phyloP scores from a whole-genome alignment of 1,139 yeast genomes.

The Magnusiomyces tetraspermus region DNA sequence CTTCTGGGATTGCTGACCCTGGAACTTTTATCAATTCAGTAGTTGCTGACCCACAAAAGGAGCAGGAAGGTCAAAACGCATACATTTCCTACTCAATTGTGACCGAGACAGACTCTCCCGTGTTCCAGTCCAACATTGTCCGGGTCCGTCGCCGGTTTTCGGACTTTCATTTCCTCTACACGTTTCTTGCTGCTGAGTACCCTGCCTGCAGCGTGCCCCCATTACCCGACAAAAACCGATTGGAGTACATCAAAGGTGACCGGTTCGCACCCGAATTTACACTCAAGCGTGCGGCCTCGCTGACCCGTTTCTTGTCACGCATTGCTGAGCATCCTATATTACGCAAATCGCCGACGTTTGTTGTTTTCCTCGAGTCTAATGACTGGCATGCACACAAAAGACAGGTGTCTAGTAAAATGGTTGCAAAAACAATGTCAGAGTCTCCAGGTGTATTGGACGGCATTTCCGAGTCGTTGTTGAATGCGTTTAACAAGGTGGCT shows the following conservation, averaged over 20 bases:
- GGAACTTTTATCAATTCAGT: conserved; percentile 22
- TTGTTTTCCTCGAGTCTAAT: conserved; percentile 64
- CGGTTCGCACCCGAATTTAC: conserved; percentile 76
- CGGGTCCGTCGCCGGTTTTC: conserved; percentile 69
- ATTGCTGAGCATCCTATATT: conserved; percentile 65
- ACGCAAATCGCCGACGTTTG: conserved; percentile 60
- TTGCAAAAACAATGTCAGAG: conserved; percentile 21
- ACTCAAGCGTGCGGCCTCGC: conserved; percentile 69
- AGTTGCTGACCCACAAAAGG: conserved; percentile 70
- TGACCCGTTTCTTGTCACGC: conserved; percentile 66
- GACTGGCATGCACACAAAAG: conserved; percentile 81
- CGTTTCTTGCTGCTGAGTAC: conserved; percentile 62
- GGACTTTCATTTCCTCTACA: conserved; percentile 71
- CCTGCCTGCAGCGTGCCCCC: conserved; percentile 90
- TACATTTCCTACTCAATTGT: conserved; percentile 72
- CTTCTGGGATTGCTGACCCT: conserved; percentile 1
- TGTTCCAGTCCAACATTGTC: conserved; percentile 37
- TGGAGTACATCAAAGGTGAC: conserved; percentile 93
- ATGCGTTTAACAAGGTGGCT: conserved; percentile 76
- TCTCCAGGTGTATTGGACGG: conserved; percentile 44
- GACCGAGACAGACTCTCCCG: conserved; percentile 45
- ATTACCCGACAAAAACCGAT: conserved; percentile 81
- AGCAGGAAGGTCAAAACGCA: conserved; percentile 70
- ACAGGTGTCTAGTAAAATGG: conserved; percentile 29
- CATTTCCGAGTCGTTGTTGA: conserved; percentile 79